Conservation (phyloP, 2,329 filamentous ascomycete genomes). For the Sclerotinia minor region DNA sequence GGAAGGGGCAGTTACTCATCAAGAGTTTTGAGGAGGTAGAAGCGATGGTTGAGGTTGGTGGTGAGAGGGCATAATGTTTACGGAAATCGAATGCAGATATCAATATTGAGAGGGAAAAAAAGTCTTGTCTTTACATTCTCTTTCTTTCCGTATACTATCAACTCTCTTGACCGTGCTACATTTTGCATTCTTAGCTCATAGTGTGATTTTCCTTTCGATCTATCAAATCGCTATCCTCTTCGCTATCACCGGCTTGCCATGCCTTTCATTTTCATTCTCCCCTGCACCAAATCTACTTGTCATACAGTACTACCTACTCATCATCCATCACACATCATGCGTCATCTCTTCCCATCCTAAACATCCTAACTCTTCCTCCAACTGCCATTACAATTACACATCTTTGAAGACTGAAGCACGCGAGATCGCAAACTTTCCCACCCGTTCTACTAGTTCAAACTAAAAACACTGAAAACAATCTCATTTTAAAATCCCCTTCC, state of each 20-base stretch:
- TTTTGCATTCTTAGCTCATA: background rate
- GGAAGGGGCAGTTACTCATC: conserved; percentile 35
- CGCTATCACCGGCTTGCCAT: background rate
- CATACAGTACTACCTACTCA: background rate
- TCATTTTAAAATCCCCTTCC: background rate
- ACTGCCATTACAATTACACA: background rate
- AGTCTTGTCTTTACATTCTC: background rate
- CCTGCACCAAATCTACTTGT: background rate
- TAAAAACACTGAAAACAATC: background rate
- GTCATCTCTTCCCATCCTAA: background rate
- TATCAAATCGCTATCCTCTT: background rate
- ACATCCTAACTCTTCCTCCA: background rate
- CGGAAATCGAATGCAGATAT: background rate
- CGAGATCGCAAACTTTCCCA: too few relatives aligned
- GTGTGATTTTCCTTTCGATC: background rate
- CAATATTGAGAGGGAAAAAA: background rate
- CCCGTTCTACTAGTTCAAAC: too few relatives aligned
- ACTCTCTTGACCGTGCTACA: background rate
- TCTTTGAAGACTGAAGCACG: too few relatives aligned
- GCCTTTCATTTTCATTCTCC: background rate
- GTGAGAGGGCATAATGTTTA: background rate
- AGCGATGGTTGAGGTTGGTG: background rate
- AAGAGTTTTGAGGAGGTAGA: conserved; percentile 36
- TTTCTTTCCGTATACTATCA: background rate
- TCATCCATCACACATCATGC: background rate